phyloP scores from a whole-genome alignment of 108 stramenopile species.

The Craspedostauros australis region DNA sequence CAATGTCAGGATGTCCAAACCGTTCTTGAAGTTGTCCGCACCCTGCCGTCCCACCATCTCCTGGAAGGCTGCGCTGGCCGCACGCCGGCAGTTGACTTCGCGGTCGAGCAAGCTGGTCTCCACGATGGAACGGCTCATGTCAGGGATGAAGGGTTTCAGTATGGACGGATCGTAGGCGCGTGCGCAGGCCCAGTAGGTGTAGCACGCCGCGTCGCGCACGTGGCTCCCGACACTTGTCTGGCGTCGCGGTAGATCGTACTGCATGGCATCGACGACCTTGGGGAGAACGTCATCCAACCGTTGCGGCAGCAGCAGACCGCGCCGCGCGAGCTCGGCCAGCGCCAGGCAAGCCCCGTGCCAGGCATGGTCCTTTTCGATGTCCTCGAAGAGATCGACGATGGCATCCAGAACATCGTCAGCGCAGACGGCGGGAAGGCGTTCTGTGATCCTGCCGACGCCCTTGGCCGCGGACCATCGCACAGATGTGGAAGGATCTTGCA shows the following conservation, averaged over 20 bases:
- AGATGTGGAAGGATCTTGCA: slow-evolving; percentile 84
- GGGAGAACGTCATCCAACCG: slow-evolving; percentile 82
- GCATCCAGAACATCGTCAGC: slow-evolving; percentile 96
- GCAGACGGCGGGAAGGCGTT: slow-evolving; percentile 81
- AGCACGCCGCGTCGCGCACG: slow-evolving; percentile 97
- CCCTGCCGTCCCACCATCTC: slow-evolving; percentile 76
- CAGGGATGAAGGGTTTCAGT: slow-evolving; percentile 59
- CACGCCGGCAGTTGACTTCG: slow-evolving; percentile 96
- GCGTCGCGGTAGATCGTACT: slow-evolving; percentile 87
- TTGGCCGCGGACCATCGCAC: slow-evolving; percentile 99
- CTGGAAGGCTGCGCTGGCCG: slow-evolving; percentile 98
- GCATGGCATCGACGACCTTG: slow-evolving; percentile 67
- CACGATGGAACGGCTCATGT: slow-evolving; percentile 73
- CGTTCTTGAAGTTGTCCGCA: slow-evolving; percentile 86
- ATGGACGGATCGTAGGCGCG: slow-evolving; percentile 88
- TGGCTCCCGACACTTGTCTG: slow-evolving; percentile 92
- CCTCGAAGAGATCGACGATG: slow-evolving; percentile 67
- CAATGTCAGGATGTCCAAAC: slow-evolving; percentile 89
- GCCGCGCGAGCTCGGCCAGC: slow-evolving; percentile 90
- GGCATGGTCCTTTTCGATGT: slow-evolving; percentile 68
- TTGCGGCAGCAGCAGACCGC: slow-evolving; percentile 92
- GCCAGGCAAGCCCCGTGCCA: slow-evolving; percentile 99
- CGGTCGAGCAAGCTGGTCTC: slow-evolving; percentile 92
- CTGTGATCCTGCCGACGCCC: slow-evolving; percentile 93
- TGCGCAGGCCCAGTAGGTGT: slow-evolving; percentile 98